Percentiles rank a stretch among this genome's conserved stretches.
Evolutionary conservation across 805 yeast species (phyloP).

Genomic region (Monosporozyma siamensis): DNA sequence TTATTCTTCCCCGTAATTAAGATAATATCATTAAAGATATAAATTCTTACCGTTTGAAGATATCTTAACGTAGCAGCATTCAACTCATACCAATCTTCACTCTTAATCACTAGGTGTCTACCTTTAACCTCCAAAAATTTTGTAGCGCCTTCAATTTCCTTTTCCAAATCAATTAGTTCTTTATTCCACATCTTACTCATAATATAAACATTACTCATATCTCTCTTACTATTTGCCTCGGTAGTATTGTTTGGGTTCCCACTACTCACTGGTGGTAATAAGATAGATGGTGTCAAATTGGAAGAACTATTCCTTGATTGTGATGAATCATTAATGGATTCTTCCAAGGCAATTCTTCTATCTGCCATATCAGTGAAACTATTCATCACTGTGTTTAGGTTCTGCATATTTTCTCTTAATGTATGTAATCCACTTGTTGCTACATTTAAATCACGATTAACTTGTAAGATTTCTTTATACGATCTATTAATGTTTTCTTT

Average conservation of each 20-base stretch:
- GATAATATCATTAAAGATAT: conserved; percentile 67
- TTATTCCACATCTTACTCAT: conserved; percentile 76
- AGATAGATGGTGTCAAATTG: conserved; percentile 6
- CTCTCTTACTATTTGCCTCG: conserved; percentile 26
- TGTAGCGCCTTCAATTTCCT: conserved; percentile 81
- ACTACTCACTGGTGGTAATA: conserved; percentile 17
- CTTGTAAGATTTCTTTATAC: conserved; percentile 49
- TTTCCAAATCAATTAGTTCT: conserved; percentile 59
- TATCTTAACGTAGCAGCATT: conserved; percentile 81
- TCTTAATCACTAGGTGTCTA: conserved; percentile 69
- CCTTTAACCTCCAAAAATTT: conserved; percentile 31
- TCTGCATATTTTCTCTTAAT: conserved; percentile 51
- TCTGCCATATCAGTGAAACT: conserved; percentile 56
- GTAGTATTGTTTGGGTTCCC: conserved; percentile 2
- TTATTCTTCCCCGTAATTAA: conserved; percentile 59
- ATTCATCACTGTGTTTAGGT: conserved; percentile 48
- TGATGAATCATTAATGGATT: conserved; percentile 13
- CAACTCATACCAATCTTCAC: conserved; percentile 79
- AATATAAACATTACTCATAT: conserved; percentile 61
- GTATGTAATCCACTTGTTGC: conserved; percentile 57
- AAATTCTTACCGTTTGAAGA: conserved; percentile 63
- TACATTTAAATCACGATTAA: conserved; percentile 50
- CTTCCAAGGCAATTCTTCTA: conserved; percentile 41
- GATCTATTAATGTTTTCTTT: conserved; percentile 52
- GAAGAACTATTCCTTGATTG: conserved; percentile 1